Percentiles rank a stretch among this genome's conserved stretches.
phyloP scores from a whole-genome alignment of 164 flowering plant genomes.

The Annona squamosa region DNA sequence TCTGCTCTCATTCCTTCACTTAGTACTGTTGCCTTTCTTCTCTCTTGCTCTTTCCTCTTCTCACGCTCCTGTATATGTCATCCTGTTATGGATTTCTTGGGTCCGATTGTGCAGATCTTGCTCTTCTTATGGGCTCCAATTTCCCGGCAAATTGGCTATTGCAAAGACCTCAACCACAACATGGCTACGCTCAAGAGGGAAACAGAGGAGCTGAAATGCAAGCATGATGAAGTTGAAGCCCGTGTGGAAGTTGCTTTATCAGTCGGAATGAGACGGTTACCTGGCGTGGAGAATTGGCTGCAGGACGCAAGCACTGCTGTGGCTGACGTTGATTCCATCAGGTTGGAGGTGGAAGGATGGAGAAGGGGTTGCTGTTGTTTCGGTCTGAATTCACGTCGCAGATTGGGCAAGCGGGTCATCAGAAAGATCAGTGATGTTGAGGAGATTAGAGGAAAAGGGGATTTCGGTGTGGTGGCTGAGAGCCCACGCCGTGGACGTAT shows the following conservation, averaged over 20 bases:
- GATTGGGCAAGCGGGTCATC: constrained; percentile 10
- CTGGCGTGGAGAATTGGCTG: constrained; percentile 7
- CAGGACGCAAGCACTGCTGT: not conserved
- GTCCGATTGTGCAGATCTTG: not conserved
- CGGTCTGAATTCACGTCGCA: constrained; percentile 9
- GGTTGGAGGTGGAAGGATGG: not conserved
- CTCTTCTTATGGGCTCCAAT: not conserved
- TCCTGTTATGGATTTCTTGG: not conserved
- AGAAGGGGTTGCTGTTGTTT: constrained; percentile 5
- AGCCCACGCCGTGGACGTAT: not conserved
- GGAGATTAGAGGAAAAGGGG: not conserved
- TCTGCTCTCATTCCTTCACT: too few relatives aligned
- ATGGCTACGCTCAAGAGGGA: not conserved
- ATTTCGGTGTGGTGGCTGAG: constrained; percentile 12
- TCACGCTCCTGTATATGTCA: too few relatives aligned
- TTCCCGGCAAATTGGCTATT: not conserved
- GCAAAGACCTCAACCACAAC: not conserved
- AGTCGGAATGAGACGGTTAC: not conserved
- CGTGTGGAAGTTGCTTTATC: not conserved
- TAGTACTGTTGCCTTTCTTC: too few relatives aligned
- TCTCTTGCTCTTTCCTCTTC: too few relatives aligned
- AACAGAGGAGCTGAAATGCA: not conserved
- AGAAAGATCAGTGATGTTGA: not conserved
- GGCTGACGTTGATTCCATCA: not conserved
- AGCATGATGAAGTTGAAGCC: not conserved